Evolutionary conservation across 768 basidiomycete species (phyloP), one percentile per base, ranked within the genome.

Genomic region (Chalciporus chontae): DNA sequence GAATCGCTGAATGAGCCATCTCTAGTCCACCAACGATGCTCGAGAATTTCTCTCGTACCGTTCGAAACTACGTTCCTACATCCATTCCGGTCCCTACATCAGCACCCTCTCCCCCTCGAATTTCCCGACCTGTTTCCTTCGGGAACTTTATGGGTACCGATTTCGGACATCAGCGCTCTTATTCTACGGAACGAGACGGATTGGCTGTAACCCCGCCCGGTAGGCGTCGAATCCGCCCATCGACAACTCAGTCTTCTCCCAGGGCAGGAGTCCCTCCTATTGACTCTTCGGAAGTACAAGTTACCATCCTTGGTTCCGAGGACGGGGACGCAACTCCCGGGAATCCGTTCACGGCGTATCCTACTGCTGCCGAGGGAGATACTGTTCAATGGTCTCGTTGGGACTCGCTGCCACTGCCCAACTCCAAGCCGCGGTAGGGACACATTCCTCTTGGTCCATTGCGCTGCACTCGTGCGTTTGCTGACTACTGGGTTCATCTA

Each of bases 51-150:
- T 77, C 80, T 9, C 75, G 76, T 17, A 73, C 79, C 9, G 68
- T 83, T 23, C 76, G 79, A 40, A 73, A 69, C 53, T 82, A 82
- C 47, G 76, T 80, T 8, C 81, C 79, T 4, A 69, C 75, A 15
- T 74, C 76, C 8, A 77, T 80, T 44, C 69, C 76, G 13, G 73
- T 80, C 24, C 73, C 79, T 1, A 63, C 69, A 2, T 73, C 77
- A 1, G 65, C 70, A 1, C 76, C 79, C 14, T 72, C 78, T 15
- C 75, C 77, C 0, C 76, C 77, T 1, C 71, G 72, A 13, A 72
- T 80, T 21, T 79, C 79, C 5, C 68, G 72, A 11, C 79, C 77
- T 0, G 59, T 77, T 24, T 76, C 73, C 0, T 76, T 75, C 44
- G 78, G 77, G 14, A 73, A 60, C 37, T 76, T 76, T 55, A 68